Percentiles rank a stretch among this genome's conserved stretches.
These are phyloP conservation scores for Pestalotiopsis sp. DNA, from an alignment of 2,329 filamentous ascomycete genomes.

Conservation along the genomic window DNA sequence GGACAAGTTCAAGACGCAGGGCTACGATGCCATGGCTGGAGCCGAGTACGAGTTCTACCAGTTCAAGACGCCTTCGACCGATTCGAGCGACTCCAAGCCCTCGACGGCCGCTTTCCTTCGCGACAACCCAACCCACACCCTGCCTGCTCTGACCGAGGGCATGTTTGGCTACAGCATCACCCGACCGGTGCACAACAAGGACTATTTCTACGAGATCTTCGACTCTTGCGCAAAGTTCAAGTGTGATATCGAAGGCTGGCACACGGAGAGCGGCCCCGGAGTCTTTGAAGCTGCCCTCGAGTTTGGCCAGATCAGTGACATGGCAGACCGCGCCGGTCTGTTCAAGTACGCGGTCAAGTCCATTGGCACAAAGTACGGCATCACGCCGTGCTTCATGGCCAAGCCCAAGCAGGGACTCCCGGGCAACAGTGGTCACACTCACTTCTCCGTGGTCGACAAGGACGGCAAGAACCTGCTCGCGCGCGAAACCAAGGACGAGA, in stretches of 20 bases:
- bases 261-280: conserved; percentile 79
- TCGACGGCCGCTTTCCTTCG: conserved; percentile 58
- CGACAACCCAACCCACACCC: conserved; percentile 61
- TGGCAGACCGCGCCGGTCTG: conserved; percentile 88
- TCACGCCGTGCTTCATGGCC: conserved; percentile 98
- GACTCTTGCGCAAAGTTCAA: conserved; percentile 68
- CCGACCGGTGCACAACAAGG: conserved; percentile 73
- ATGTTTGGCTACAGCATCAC: conserved; percentile 85
- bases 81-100: conserved; percentile 54
- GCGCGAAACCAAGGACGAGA: conserved; percentile 69
- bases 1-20: conserved; percentile 60
- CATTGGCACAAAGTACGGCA: conserved; percentile 80
- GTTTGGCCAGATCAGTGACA: conserved; percentile 81
- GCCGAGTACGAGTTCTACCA: conserved; percentile 75
- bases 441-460: conserved; percentile 82
- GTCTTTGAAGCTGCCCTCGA: conserved; percentile 95
- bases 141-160: conserved; percentile 73
- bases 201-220: conserved; percentile 81
- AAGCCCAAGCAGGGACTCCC: conserved; percentile 90
- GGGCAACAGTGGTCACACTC: conserved; percentile 94
- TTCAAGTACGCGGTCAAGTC: conserved; percentile 97
- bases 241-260: conserved; percentile 78
- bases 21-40: conserved; percentile 73
- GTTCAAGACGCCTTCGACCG: conserved; percentile 34
- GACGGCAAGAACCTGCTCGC: conserved; percentile 83